Conservation (phyloP, 768 basidiomycete species). For the Leccinum rimulosum region DNA sequence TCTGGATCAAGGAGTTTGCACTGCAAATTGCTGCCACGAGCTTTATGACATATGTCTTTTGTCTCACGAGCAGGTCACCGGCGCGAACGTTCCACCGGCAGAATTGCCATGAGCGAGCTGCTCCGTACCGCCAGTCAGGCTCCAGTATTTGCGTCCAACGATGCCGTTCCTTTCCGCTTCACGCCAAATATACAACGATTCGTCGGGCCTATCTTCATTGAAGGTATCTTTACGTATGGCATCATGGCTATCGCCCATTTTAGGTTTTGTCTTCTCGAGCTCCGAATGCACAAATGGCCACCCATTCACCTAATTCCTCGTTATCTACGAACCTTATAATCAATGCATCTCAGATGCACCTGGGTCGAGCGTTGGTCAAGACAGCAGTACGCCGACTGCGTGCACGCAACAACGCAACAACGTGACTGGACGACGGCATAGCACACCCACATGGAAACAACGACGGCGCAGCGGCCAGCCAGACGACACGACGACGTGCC, state of each 20-base stretch:
- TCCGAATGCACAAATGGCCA: too few species aligned
- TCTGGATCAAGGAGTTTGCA: slow-evolving; percentile 97
- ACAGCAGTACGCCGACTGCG: too few species aligned
- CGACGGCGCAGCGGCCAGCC: too few species aligned
- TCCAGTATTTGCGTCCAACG: slow-evolving; percentile 71
- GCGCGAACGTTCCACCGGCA: slow-evolving; percentile 78
- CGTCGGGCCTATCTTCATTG: slow-evolving; percentile 82
- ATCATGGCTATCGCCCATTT: slow-evolving; percentile 75
- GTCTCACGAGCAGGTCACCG: slow-evolving; percentile 79
- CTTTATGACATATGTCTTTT: slow-evolving; percentile 90
- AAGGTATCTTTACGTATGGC: slow-evolving; percentile 83
- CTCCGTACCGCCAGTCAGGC: slow-evolving; percentile 56
- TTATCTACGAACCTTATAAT: too few species aligned
- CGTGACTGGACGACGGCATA: too few species aligned
- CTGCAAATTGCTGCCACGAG: slow-evolving; percentile 82
- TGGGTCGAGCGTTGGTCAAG: too few species aligned
- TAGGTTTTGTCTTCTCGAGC: not conserved
- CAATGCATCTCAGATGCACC: too few species aligned
- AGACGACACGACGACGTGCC: too few species aligned
- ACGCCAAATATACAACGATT: slow-evolving; percentile 97
- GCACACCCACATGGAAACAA: too few species aligned
- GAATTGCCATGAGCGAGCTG: slow-evolving; percentile 90
- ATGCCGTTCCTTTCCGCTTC: slow-evolving; percentile 94
- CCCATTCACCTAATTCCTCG: too few species aligned
- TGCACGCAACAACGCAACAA: too few species aligned